These are phyloP conservation scores for Malassezia cuniculi DNA, from an alignment of 1,284 basidiomycete species.

Conservation along the genomic window DNA sequence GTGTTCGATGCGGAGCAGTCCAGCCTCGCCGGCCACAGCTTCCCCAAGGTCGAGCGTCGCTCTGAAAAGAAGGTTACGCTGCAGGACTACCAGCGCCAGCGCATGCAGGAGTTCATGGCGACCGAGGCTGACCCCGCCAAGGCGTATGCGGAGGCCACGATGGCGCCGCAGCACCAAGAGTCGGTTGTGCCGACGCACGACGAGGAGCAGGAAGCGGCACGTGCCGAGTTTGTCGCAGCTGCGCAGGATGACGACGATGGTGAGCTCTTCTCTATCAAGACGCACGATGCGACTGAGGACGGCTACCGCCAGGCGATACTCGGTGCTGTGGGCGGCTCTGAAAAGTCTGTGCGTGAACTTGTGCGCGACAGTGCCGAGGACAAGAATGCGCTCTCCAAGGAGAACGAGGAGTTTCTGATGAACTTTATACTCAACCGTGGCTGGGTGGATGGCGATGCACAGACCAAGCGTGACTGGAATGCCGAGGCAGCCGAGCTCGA, in stretches of 20 bases:
- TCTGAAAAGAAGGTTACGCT: constrained; percentile 32
- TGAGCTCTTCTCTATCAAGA: constrained; percentile 10
- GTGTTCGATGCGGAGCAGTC: constrained; percentile 33
- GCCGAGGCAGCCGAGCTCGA: constrained; percentile 41
- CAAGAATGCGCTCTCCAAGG: constrained; percentile 47
- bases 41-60: neutral
- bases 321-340: constrained; percentile 3
- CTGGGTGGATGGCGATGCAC: constrained; percentile 31
- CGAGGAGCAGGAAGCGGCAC: constrained; percentile 13
- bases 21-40: neutral
- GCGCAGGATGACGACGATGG: constrained; percentile 4
- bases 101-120: constrained; percentile 37
- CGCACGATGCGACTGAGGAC: neutral
- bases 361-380: constrained; percentile 7
- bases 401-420: constrained; percentile 74
- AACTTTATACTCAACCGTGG: constrained; percentile 43
- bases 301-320: constrained; percentile 5
- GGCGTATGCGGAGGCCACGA: constrained; percentile 40
- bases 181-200: constrained; percentile 10
- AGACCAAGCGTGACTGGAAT: constrained; percentile 29
- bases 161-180: too few relatives aligned
- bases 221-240: constrained; percentile 10
- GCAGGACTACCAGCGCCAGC: constrained; percentile 37
- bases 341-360: constrained; percentile 4
- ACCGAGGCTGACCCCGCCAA: constrained; percentile 31